A percentile compares a stretch with the other conserved stretches of the same genome.
These are phyloP conservation scores for Triticum dicoccoides DNA, from an alignment of 176 grass and related monocot genomes.

Conservation along the genomic window DNA sequence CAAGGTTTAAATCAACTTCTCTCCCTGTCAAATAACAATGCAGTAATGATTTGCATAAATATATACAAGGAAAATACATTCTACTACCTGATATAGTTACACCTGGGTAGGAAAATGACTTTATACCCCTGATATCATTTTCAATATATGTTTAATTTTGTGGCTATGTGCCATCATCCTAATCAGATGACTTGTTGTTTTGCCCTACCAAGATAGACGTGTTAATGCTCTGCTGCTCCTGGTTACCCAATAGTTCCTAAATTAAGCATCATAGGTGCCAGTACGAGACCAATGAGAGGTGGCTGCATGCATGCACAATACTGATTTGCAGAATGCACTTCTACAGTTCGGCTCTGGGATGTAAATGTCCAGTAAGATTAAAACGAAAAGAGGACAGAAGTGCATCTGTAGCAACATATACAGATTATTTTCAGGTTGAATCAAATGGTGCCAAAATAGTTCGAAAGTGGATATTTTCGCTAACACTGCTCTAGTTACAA, in stretches of 20 bases:
- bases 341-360: background rate
- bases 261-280: background rate
- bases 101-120: no score
- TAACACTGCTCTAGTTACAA: background rate
- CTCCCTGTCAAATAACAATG: background rate
- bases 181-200: background rate
- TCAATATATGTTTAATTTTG: background rate
- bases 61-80: background rate
- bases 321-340: background rate
- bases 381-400: background rate
- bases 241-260: background rate
- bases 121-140: background rate
- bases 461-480: background rate
- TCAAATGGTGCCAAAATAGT: background rate
- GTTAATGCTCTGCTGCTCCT: background rate
- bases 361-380: background rate
- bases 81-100: background rate
- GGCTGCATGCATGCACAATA: background rate
- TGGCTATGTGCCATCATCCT: background rate
- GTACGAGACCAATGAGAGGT: background rate
- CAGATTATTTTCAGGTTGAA: constrained; percentile 7
- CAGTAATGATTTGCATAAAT: background rate
- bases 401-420: background rate
- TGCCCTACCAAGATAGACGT: background rate
- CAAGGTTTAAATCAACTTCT: background rate